A percentile compares a stretch with the other conserved stretches of the same genome.
These are phyloP conservation scores for Aspergillus avenaceus DNA, from an alignment of 495 filamentous ascomycete species.

Conservation along the genomic window DNA sequence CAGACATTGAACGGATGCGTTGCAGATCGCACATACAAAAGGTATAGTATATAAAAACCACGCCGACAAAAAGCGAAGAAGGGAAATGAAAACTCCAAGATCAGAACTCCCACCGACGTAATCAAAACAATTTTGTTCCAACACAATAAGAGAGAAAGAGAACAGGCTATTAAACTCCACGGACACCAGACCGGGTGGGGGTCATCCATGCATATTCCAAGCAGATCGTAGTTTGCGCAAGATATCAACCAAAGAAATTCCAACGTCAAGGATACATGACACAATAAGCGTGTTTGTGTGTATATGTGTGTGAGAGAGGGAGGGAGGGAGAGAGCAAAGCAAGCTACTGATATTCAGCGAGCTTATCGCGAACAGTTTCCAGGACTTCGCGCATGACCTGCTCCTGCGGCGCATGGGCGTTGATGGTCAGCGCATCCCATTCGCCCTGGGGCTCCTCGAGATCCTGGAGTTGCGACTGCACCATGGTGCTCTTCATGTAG, in stretches of 20 bases:
- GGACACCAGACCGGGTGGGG: slow-evolving; percentile 17
- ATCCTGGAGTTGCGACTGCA: slow-evolving; percentile 83
- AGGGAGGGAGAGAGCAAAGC: slow-evolving; percentile 7
- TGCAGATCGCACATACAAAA: not conserved
- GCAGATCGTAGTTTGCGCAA: slow-evolving; percentile 13
- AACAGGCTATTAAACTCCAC: slow-evolving; percentile 9
- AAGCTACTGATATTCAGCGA: slow-evolving; percentile 28
- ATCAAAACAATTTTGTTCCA: not conserved
- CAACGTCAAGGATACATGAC: too few species aligned
- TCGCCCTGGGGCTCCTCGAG: slow-evolving; percentile 82
- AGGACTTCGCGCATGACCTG: slow-evolving; percentile 65
- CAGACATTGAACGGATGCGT: too few species aligned
- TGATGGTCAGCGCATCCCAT: slow-evolving; percentile 77
- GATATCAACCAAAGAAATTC: slow-evolving; percentile 2
- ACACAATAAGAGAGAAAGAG: slow-evolving; percentile 8
- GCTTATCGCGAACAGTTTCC: slow-evolving; percentile 43
- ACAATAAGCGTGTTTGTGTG: too few species aligned
- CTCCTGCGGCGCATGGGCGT: slow-evolving; percentile 63
- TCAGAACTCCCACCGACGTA: too few species aligned
- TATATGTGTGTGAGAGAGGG: too few species aligned
- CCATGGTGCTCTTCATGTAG: slow-evolving; percentile 98
- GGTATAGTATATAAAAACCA: not conserved
- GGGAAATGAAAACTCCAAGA: not conserved
- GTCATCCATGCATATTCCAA: slow-evolving; percentile 5
- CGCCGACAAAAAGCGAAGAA: not conserved